These are phyloP conservation scores for Bolboschoenus planiculmis DNA, from an alignment of 176 grass and related monocot species.

Conservation along the genomic window DNA sequence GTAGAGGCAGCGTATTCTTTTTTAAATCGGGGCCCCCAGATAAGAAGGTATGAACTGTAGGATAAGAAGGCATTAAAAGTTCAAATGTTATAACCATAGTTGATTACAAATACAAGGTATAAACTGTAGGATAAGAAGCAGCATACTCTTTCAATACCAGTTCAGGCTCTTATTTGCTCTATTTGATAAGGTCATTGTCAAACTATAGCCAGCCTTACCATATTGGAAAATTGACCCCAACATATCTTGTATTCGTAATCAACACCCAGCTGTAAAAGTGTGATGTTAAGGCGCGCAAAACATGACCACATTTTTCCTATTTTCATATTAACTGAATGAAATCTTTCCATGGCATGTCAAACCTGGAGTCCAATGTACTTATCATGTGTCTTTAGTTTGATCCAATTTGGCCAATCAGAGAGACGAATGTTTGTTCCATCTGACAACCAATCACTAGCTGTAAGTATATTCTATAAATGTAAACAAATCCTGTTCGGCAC, in stretches of 20 bases:
- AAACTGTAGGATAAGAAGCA: neutral
- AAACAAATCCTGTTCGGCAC: neutral
- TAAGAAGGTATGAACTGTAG: constrained; percentile 53
- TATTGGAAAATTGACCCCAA: neutral
- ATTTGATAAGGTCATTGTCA: neutral
- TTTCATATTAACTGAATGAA: neutral
- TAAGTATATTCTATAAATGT: neutral
- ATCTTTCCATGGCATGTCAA: neutral
- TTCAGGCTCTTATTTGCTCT: neutral
- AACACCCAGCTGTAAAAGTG: neutral
- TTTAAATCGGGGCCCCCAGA: constrained; percentile 53
- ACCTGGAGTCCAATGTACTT: neutral
- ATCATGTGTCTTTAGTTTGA: neutral
- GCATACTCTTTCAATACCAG: too few species aligned
- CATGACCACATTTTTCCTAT: neutral
- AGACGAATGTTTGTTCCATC: neutral
- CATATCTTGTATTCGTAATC: neutral
- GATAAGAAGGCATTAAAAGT: too few species aligned
- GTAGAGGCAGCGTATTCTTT: constrained; percentile 35
- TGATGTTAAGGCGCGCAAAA: neutral
- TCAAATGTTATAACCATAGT: too few species aligned
- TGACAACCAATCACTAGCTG: neutral
- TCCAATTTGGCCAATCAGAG: neutral
- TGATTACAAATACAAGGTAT: too few species aligned
- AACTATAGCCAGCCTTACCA: neutral